phyloP scores from a whole-genome alignment of 1,284 basidiomycete species.

The Hypsizygus ulmarius region DNA sequence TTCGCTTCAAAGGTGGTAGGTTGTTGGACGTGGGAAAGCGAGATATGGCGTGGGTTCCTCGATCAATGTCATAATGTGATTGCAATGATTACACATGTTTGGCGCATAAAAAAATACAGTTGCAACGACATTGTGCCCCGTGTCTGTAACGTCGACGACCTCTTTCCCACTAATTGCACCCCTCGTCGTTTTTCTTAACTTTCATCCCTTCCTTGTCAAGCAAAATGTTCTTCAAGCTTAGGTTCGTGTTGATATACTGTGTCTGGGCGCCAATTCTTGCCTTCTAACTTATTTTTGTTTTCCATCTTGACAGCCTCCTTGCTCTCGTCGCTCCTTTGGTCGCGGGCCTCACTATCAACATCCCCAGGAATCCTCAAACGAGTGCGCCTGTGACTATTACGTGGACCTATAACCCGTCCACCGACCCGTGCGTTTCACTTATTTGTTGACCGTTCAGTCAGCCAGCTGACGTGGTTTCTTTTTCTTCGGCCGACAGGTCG shows the following conservation, averaged over 20 bases:
- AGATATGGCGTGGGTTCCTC: not conserved
- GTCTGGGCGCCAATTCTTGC: not conserved
- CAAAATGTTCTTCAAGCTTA: constrained; percentile 36
- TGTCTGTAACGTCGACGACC: not conserved
- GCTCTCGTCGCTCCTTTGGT: constrained; percentile 47
- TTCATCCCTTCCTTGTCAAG: constrained; percentile 4
- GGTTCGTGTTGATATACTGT: constrained; percentile 21
- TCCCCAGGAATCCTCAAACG: constrained; percentile 35
- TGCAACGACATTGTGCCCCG: not conserved
- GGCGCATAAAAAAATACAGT: not conserved
- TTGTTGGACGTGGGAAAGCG: not conserved
- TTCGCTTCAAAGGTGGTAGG: no score
- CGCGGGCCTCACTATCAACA: constrained; percentile 43
- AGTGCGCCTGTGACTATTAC: constrained; percentile 39
- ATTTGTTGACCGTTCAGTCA: not conserved
- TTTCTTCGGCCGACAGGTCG: constrained; percentile 12
- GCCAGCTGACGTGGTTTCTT: not conserved
- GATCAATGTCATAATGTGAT: no score
- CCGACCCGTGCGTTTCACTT: constrained; percentile 38
- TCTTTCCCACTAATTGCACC: constrained; percentile 2
- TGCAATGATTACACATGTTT: not conserved
- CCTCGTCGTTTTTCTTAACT: not conserved
- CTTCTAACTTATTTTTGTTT: not conserved
- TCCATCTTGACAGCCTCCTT: constrained; percentile 36
- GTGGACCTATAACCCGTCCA: constrained; percentile 39